Evolutionary conservation across 75 land plant species (phyloP), one percentile per base, ranked within the genome.

Genomic region (Cryptomeria japonica): DNA sequence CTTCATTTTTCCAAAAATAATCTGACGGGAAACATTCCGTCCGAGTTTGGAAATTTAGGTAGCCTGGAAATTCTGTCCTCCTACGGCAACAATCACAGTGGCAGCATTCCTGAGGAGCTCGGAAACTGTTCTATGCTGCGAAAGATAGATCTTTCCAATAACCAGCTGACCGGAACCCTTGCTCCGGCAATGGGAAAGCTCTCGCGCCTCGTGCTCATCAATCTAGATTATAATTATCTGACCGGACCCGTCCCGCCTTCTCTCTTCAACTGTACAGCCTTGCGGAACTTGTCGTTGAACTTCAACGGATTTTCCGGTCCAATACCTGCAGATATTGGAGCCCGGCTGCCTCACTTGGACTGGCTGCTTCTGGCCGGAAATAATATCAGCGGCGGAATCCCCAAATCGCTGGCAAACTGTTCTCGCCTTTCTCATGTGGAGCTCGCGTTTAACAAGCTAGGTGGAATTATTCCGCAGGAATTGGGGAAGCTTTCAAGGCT

Each of bases 21-120:
- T 80, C 58, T 96, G 8, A 90, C 90, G 1, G 98, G 98, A 2
- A 78, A 80, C 8, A 90, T 96, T 44, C 95, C 97, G 38, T 31
- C 87, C 38, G 90, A 89, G 86, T 47, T 96, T 0, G 96, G 94
- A 19, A 76, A 86, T 44, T 68, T 96, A 88, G 86, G 76, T 28
- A 90, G 90, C 3, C 91, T 96, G 58, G 86, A 88, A 85, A 44
- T 76, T 15, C 79, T 96, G 75, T 91, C 93, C 32, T 87, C 94
- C 7, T 93, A 94, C 64, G 68, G 34, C 6, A 93, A 93, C 80
- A 90, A 44, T 28, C 79, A 91, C 64, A 88, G 89, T 37, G 94
- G 98, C 61, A 39, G 53, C 7, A 92, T 97, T 49, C 98, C 98
- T 41, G 85, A 90, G 1, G 83, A 89, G 3, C 22, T 97, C 38